phyloP scores from a whole-genome alignment of 164 flowering plant genomes.

The Sextonia rubra region DNA sequence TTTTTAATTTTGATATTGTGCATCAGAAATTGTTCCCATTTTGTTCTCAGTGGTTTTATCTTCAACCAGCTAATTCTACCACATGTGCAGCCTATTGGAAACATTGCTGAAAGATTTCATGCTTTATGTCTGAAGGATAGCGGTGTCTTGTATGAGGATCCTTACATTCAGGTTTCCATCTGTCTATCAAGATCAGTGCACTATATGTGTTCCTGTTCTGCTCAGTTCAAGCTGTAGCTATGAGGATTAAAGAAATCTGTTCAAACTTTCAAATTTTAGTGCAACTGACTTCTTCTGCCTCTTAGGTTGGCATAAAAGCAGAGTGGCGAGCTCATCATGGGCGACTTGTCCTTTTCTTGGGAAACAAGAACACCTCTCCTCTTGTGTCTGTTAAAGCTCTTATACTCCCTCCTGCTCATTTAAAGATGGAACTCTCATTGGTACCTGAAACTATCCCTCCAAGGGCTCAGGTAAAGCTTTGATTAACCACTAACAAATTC shows the following conservation, averaged over 20 bases:
- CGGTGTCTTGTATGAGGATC: conserved; percentile 95
- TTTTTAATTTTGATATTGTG: too few relatives aligned
- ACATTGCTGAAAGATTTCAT: conserved; percentile 80
- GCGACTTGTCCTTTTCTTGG: conserved; percentile 89
- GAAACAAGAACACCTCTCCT: conserved; percentile 89
- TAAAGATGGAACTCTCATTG: conserved; percentile 77
- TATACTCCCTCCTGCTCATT: conserved; percentile 80
- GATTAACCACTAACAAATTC: neutral
- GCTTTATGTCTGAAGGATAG: conserved; percentile 90
- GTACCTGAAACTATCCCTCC: conserved; percentile 99
- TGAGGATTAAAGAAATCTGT: neutral
- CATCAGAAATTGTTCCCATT: too few relatives aligned
- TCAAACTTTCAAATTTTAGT: conserved; percentile 1
- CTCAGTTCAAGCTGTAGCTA: neutral
- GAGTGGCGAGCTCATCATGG: conserved; percentile 96
- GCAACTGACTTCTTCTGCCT: neutral
- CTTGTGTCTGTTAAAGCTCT: conserved; percentile 81
- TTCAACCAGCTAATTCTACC: conserved; percentile 1
- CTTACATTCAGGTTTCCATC: conserved; percentile 70
- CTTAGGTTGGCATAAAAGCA: conserved; percentile 91
- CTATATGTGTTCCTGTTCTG: neutral
- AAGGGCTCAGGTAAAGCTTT: conserved; percentile 79
- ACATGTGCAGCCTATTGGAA: conserved; percentile 82
- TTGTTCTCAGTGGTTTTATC: too few relatives aligned
- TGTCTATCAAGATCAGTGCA: neutral